Evolutionary conservation across 1,139 yeast genomes (phyloP).

Genomic region (Pichia inconspicua): DNA sequence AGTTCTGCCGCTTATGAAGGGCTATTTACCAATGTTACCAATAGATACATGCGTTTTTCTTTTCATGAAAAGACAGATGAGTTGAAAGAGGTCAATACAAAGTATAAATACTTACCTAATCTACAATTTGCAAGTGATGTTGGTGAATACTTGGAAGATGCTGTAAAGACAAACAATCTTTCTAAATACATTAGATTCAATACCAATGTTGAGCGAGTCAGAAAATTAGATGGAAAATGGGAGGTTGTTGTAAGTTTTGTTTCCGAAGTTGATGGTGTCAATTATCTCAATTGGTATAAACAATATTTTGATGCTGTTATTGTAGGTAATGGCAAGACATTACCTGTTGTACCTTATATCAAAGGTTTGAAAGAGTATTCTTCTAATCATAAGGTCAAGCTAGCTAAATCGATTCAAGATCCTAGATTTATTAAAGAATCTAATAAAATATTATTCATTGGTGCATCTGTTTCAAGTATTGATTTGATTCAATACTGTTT

Average conservation of each 20-base stretch:
- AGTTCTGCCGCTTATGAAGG: conserved; percentile 30
- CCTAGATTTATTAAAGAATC: conserved; percentile 23
- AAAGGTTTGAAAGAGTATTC: conserved; percentile 35
- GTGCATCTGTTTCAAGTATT: conserved; percentile 43
- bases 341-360: conserved; percentile 39
- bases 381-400: conserved; percentile 10
- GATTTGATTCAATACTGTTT: conserved; percentile 42
- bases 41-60: conserved; percentile 38
- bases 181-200: conserved; percentile 31
- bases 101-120: conserved; percentile 34
- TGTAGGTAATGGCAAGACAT: conserved; percentile 39
- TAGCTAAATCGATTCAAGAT: conserved; percentile 15
- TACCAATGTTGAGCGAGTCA: conserved; percentile 35
- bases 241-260: conserved; percentile 7
- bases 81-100: conserved; percentile 33
- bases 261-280: conserved; percentile 1
- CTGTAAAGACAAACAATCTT: conserved; percentile 28
- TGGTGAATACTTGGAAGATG: conserved; percentile 27
- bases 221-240: conserved; percentile 12
- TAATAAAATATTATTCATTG: conserved; percentile 40
- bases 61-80: conserved; percentile 16
- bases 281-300: conserved; percentile 24
- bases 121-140: conserved; percentile 27
- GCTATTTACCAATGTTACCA: conserved; percentile 42
- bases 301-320: conserved; percentile 36